These are phyloP conservation scores for Calophaca sinica DNA, from an alignment of 306 rosid species.

Conservation along the genomic window DNA sequence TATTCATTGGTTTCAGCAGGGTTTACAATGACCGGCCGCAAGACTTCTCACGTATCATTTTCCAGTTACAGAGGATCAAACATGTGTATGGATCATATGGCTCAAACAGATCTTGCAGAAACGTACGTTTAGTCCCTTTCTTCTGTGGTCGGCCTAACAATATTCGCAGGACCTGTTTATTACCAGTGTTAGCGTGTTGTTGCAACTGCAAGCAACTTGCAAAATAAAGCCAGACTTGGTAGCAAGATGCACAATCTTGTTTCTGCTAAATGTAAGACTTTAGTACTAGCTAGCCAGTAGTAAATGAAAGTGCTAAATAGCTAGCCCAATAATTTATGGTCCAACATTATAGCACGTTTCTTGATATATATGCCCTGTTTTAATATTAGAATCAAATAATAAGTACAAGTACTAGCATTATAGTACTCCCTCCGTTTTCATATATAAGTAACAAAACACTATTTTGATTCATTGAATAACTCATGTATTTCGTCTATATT, in stretches of 20 bases:
- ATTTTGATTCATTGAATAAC: too few relatives aligned
- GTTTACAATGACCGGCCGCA: conserved; percentile 31
- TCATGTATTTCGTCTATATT: too few relatives aligned
- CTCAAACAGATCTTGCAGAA: not conserved
- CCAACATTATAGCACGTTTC: not conserved
- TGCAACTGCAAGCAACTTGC: conserved; percentile 45
- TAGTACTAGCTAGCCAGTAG: not conserved
- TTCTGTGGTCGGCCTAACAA: conserved; percentile 35
- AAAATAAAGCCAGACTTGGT: conserved; percentile 21
- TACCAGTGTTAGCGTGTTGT: conserved; percentile 7
- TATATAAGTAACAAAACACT: too few relatives aligned
- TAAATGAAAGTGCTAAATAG: not conserved
- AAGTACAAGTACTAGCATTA: too few relatives aligned
- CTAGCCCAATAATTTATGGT: conserved; percentile 1
- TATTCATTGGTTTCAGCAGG: not conserved
- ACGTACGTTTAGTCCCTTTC: conserved; percentile 60
- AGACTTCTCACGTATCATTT: conserved; percentile 43
- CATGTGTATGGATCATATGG: conserved; percentile 6
- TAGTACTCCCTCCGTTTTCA: too few relatives aligned
- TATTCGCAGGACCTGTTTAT: conserved; percentile 40
- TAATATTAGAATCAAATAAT: too few relatives aligned
- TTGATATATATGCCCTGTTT: too few relatives aligned
- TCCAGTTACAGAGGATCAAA: conserved; percentile 42
- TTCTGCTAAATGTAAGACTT: not conserved
- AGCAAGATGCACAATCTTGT: not conserved